Evolutionary conservation across 169 alveolate species (phyloP), one percentile per base, ranked within the genome.

Genomic region (Eimeria acervulina): DNA sequence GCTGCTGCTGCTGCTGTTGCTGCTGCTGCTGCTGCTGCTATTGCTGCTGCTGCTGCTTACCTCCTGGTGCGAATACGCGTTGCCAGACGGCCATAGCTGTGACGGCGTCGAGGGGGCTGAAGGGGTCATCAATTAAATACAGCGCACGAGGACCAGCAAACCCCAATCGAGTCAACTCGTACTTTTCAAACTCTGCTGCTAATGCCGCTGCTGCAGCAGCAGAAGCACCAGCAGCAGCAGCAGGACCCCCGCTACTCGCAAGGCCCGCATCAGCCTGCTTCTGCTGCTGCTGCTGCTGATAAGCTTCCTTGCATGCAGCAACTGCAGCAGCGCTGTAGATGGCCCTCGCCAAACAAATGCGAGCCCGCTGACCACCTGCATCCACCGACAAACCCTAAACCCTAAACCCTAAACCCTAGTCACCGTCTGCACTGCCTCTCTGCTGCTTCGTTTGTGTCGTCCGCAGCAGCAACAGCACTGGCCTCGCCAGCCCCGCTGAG

Each of bases 101-200:
- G 78, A 90, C 95, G 40, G 95, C 96, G 95, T 97, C 98, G 42
- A 97, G 84, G 2, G 97, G 87, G 94, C 96, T 84, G 87, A 97
- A 96, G 68, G 98, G 98, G 70, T 97, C 97, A 95, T 97, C 98
- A 28, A 97, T 93, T 70, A 97, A 91, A 90, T 92, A 95, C 33
- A 97, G 89, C 0, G 90, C 90, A 2, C 90, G 40, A 15, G 26
- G 6, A 10, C 90, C 90, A 8, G 52, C 42, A 8, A 70, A 36
- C 6, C 70, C 90, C 8, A 80, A 40, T 26, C 90, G 90, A 19
- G 44, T 26, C 36, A 80, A 44, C 68, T 80, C 10, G 26, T 40
- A 23, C 42, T 23, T 40, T 10, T 10, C 61, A 17, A 44, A 61
- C 70, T 10, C 23, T 15, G 26, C 33, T 28, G 33, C 88, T 78